phyloP scores from a whole-genome alignment of 106 monocot species.

The Agapanthus africanus region DNA sequence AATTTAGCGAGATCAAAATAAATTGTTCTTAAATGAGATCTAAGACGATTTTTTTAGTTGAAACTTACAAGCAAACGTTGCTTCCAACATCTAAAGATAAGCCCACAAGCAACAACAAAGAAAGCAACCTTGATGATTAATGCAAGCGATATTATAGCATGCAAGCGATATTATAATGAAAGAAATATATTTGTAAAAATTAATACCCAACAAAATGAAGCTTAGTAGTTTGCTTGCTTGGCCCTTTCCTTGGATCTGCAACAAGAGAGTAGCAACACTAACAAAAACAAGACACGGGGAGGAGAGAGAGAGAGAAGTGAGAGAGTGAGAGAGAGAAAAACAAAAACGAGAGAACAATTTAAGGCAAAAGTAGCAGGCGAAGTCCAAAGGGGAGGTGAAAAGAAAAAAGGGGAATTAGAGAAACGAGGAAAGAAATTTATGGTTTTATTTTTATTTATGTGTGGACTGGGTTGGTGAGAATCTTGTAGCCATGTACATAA shows the following conservation, averaged over 20 bases:
- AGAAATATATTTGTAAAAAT: background rate
- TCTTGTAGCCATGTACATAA: background rate
- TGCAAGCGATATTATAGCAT: no score
- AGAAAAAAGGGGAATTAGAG: conserved; percentile 1
- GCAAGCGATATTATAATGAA: background rate
- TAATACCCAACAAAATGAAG: conserved; percentile 1
- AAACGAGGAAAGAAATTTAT: conserved; percentile 2
- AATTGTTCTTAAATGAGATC: no score
- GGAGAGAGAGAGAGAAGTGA: background rate
- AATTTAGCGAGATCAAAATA: background rate
- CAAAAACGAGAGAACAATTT: background rate
- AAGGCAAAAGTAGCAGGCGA: background rate
- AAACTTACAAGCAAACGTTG: background rate
- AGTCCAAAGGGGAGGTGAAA: background rate
- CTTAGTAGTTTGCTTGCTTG: no score
- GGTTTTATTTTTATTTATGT: background rate
- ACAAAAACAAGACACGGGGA: no score
- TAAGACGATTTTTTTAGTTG: no score
- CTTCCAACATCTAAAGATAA: background rate
- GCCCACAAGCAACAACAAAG: background rate
- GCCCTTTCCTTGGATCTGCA: conserved; percentile 1
- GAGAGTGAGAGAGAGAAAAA: background rate
- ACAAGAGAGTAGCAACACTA: no score
- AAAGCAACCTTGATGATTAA: no score
- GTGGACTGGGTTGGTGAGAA: conserved; percentile 7